Base-by-base conservation (phyloP, 2,329 filamentous ascomycete species). In the Paecilomyces variotii region DNA sequence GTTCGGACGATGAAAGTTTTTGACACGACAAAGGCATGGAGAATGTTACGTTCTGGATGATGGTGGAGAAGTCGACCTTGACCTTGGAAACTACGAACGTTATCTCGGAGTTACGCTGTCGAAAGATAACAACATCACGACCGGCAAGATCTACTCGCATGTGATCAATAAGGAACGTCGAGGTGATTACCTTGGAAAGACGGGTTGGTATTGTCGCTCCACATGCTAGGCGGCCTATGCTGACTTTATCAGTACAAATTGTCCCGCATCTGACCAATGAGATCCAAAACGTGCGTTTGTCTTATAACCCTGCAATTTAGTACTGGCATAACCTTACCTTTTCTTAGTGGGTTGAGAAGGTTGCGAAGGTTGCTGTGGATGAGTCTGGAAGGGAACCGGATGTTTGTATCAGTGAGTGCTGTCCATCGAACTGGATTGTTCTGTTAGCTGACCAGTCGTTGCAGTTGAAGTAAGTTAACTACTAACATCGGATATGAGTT, bases 71-170 rank as follows among this genome's bases (percentile, higher is more conserved):
- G 84, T 86, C 62, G 87, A 90, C 69, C 82, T 90, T 59, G 87
- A 90, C 71, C 79, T 90, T 34, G 87, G 87, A 63, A 90, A 90
- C 74, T 90, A 89, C 76, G 87, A 90, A 72, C 83, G 87, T 51
- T 96, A 96, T 72, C 86, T 96, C 57, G 87, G 87, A 69, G 87
- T 93, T 64, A 89, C 87, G 57, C 82, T 97, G 61, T 90, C 86
- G 7, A 82, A 87, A 61, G 91, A 96, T 67, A 91, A 93, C 80
- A 97, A 97, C 76, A 96, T 99, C 76, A 99, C 94, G 2, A 96
- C 93, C 4, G 94, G 94, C 71, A 97, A 97, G 80, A 91, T 97
- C 66, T 97, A 97, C 77, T 83, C 90, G 70, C 85, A 89, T 68
- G 92, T 97, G 57, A 91, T 96, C 67, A 85, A 91, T 69, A 85